Evolutionary conservation across 2,329 filamentous ascomycete genomes (phyloP).

Genomic region (Arthroderma uncinatum): DNA sequence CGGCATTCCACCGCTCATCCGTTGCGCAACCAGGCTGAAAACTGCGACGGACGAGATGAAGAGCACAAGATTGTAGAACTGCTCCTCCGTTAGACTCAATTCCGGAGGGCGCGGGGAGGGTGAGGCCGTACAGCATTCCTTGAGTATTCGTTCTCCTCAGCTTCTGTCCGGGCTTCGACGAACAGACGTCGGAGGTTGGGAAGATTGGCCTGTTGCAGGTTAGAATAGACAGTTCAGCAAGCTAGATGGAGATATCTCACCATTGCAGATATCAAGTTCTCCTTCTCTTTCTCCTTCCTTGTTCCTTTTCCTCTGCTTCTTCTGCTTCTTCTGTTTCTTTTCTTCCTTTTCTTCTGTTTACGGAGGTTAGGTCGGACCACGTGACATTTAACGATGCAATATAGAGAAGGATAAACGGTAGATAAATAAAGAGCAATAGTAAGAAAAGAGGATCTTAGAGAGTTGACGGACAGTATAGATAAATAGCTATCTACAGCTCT

Average conservation of each 20-base stretch:
- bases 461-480: no score
- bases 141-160: conserved; percentile 89
- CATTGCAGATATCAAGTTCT: not conserved
- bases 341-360: no score
- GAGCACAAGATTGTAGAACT: conserved; percentile 96
- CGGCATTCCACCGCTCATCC: conserved; percentile 47
- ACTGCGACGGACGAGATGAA: conserved; percentile 95
- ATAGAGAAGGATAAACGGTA: no score
- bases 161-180: conserved; percentile 83
- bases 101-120: not conserved
- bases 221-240: not conserved
- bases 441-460: no score
- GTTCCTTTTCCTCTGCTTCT: no score
- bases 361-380: no score
- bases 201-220: conserved; percentile 40
- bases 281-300: no score
- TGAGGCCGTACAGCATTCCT: conserved; percentile 64
- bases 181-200: conserved; percentile 94
- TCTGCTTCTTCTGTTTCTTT: no score
- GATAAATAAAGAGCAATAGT: no score
- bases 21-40: conserved; percentile 86
- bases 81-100: conserved; percentile 5
- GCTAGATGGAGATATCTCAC: not conserved
- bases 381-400: no score
- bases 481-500: no score